A percentile compares a stretch with the other conserved stretches of the same genome.
Conservation (phyloP, 805 yeast species). For the Ogataea dorogensis region DNA sequence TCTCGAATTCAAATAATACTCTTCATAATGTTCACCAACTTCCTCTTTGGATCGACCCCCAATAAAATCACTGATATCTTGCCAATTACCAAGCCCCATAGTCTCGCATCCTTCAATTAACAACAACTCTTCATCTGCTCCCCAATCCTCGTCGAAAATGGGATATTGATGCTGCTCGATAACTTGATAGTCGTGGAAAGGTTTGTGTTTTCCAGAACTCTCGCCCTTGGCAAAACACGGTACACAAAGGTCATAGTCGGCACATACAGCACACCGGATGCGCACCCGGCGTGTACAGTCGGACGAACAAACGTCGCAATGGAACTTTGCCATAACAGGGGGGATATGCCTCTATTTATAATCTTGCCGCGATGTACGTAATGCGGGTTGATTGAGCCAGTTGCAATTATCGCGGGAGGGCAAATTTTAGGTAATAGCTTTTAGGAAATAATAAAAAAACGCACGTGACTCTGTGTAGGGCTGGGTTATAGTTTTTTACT, state of each 20-base stretch:
- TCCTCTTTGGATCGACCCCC: constrained; percentile 92
- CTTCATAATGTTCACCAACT: constrained; percentile 78
- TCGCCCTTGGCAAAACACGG: constrained; percentile 91
- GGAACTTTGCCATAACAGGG: constrained; percentile 50
- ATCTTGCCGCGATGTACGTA: constrained; percentile 7
- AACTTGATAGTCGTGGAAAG: constrained; percentile 89
- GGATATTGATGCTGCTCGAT: constrained; percentile 96
- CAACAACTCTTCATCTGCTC: constrained; percentile 94
- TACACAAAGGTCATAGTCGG: constrained; percentile 95
- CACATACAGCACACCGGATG: constrained; percentile 87
- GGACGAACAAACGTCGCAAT: constrained; percentile 95
- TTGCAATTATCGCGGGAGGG: neutral
- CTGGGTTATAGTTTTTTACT: constrained; percentile 6
- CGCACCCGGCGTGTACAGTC: constrained; percentile 93
- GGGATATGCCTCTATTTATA: constrained; percentile 8
- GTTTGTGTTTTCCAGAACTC: constrained; percentile 81
- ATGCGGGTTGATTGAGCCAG: constrained; percentile 4
- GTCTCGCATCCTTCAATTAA: constrained; percentile 90
- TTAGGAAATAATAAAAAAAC: no score
- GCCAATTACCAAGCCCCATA: constrained; percentile 95
- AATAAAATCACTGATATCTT: constrained; percentile 93
- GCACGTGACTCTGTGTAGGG: constrained; percentile 11
- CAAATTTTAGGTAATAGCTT: neutral
- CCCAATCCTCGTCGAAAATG: constrained; percentile 88
- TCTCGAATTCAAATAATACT: constrained; percentile 63